Percentiles rank a stretch among this genome's conserved stretches.
phyloP scores from a whole-genome alignment of 257 asterid species.

The Ballota nigra region DNA sequence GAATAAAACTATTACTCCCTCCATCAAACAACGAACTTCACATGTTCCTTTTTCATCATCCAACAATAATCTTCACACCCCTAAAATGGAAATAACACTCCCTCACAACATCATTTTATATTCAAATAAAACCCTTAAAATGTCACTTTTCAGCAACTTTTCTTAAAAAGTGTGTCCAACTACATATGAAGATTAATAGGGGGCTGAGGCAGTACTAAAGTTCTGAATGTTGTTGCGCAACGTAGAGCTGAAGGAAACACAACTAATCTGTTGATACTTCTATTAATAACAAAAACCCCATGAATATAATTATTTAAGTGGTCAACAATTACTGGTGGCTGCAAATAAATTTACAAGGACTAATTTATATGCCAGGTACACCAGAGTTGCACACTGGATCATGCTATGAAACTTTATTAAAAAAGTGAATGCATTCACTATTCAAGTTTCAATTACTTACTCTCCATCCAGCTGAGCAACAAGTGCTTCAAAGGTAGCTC shows the following conservation, averaged over 20 bases:
- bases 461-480: constrained; percentile 96
- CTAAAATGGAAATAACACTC: too few species aligned
- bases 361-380: background rate
- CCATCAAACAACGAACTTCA: too few species aligned
- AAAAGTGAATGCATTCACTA: constrained; percentile 10
- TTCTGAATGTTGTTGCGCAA: constrained; percentile 1
- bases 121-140: too few species aligned
- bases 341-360: constrained; percentile 9
- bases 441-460: constrained; percentile 48
- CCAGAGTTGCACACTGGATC: constrained; percentile 23
- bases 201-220: too few species aligned
- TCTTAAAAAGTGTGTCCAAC: too few species aligned
- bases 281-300: constrained; percentile 15
- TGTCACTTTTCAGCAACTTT: too few species aligned
- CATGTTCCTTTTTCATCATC: too few species aligned
- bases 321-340: background rate
- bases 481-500: constrained; percentile 87
- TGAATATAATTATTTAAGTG: background rate
- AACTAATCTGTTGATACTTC: background rate
- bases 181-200: too few species aligned
- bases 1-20: background rate
- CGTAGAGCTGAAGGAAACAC: background rate
- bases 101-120: too few species aligned
- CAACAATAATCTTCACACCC: too few species aligned
- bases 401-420: constrained; percentile 19